Base-by-base conservation (phyloP, 768 basidiomycete genomes). In the Podaxis sp. region DNA sequence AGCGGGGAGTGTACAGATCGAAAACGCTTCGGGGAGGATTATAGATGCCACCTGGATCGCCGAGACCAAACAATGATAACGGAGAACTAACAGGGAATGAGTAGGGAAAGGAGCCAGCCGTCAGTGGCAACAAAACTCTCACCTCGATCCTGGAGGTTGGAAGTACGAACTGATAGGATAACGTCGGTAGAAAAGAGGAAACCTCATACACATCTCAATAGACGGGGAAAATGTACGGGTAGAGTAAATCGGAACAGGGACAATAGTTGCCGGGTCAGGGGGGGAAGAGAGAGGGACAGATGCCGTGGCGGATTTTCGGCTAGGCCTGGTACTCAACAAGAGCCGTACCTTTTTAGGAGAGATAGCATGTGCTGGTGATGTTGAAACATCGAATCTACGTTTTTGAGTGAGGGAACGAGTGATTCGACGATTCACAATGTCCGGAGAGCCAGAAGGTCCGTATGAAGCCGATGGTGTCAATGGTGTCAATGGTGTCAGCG, bases 1-100 rank as follows among this genome's bases (percentile, higher is more conserved):
- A 90, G 12, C 92, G 81, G 7, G 92, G 90, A 0, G 89, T 91
- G 67, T 94, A 94, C 10, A 94, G 75, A 68, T 93, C 91, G 49
- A 87, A 75, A 1, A 80, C 72, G 54, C 77, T 74, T 22, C 87
- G 82, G 0, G 90, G 87, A 30, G 80, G 75, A 62, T 92, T 91
- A 66, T 84, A 85, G 1, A 65, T 75, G 1, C 87, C 88, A 37
- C 81, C 81, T 0, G 81, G 82, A 67, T 80, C 74, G 0, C 66
- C 57, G 2, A 73, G 66, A 41, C 69, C 67, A 59, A 78, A 78
- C 3, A 80, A 68, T 12, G 70, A 60, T 33, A 72, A 76, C 4
- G 80, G 77, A 26, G 77, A 78, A 30, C 77, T 78, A 55, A 56
- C 13, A 33, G 30, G 53, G 40, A 41, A 38, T n/a, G 44, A 46